Percentiles rank a stretch among this genome's conserved stretches.
Conservation (phyloP, 2,329 filamentous ascomycete species). For the Pseudogymnoascus pannorum region DNA sequence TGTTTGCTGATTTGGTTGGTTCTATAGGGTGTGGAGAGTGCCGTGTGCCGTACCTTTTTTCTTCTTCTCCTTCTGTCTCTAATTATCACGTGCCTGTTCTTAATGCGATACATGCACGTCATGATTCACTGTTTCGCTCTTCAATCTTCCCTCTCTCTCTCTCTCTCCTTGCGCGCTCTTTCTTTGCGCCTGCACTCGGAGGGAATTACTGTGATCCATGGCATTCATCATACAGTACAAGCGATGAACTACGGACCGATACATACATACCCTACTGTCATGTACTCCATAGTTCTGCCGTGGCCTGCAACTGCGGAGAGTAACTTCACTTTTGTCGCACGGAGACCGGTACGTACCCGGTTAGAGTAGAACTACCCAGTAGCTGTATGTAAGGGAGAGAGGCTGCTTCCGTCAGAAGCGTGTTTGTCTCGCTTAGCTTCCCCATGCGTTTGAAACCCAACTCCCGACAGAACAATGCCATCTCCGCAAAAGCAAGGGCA, state of each 20-base stretch:
- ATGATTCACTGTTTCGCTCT: too few species aligned
- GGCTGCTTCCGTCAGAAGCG: background rate
- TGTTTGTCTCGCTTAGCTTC: background rate
- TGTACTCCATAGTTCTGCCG: too few species aligned
- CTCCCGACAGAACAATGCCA: background rate
- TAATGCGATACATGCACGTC: background rate
- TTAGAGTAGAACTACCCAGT: too few species aligned
- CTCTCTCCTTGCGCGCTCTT: background rate
- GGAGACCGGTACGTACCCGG: background rate
- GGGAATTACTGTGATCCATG: background rate
- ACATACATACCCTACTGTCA: too few species aligned
- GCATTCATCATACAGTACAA: background rate
- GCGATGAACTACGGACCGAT: background rate
- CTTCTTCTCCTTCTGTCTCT: background rate
- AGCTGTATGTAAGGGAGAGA: background rate
- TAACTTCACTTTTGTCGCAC: too few species aligned
- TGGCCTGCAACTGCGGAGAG: too few species aligned
- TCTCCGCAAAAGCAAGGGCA: background rate
- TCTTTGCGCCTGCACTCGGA: too few species aligned
- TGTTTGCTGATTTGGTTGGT: too few species aligned
- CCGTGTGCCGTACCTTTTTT: too few species aligned
- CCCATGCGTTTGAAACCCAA: background rate
- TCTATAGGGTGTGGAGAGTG: too few species aligned
- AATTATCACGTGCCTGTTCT: background rate
- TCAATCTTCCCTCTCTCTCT: background rate